Percentiles rank a stretch among this genome's conserved stretches.
These are phyloP conservation scores for Xylaria intraflava DNA, from an alignment of 495 filamentous ascomycete species.

Conservation along the genomic window DNA sequence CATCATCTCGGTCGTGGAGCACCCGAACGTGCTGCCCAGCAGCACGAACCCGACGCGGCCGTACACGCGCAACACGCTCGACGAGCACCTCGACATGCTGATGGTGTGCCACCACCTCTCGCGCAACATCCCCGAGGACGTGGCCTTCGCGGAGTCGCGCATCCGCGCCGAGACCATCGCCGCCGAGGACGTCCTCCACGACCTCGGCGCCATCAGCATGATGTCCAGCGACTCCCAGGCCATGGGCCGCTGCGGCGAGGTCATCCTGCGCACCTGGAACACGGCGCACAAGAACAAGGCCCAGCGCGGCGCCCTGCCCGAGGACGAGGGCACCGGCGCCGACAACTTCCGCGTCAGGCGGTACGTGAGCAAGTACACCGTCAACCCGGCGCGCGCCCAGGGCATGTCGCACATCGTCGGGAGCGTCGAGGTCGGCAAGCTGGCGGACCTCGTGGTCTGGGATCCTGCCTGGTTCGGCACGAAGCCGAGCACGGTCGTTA, in stretches of 20 bases:
- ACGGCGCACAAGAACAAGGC: conserved; percentile 97
- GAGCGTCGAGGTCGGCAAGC: conserved; percentile 79
- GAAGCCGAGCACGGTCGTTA: conserved; percentile 77
- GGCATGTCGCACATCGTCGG: conserved; percentile 90
- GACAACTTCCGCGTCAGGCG: conserved; percentile 93
- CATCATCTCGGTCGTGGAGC: conserved; percentile 91
- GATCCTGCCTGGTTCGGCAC: conserved; percentile 78
- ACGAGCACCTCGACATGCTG: conserved; percentile 97
- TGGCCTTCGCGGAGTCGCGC: conserved; percentile 90
- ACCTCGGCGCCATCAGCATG: conserved; percentile 95
- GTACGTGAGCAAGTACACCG: conserved; percentile 94
- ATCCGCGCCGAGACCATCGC: conserved; percentile 96
- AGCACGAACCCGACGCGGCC: conserved; percentile 92
- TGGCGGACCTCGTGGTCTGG: conserved; percentile 92
- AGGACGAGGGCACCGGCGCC: conserved; percentile 75
- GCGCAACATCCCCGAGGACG: conserved; percentile 90
- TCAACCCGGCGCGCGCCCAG: conserved; percentile 92
- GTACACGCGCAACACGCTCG: conserved; percentile 87
- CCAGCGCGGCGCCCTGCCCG: conserved; percentile 67
- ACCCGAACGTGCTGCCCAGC: conserved; percentile 84
- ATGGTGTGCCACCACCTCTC: conserved; percentile 97
- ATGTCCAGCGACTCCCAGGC: conserved; percentile 96
- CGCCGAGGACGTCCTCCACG: conserved; percentile 94
- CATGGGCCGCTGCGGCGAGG: conserved; percentile 96
- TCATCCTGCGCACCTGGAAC: conserved; percentile 92